Conservation (phyloP, 108 stramenopile genomes). For the Cylindrotheca fusiformis region DNA sequence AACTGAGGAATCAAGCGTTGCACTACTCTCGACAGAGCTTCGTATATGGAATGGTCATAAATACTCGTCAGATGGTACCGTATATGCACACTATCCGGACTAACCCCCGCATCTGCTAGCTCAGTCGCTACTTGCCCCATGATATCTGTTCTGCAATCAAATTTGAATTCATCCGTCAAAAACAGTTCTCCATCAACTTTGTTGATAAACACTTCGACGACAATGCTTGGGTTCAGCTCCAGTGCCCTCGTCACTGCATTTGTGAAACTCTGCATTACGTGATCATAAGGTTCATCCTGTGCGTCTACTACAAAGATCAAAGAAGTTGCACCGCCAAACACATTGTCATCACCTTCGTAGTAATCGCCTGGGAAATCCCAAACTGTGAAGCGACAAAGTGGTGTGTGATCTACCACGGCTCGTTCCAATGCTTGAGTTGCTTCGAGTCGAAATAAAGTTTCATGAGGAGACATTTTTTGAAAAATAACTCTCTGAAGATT, state of each 20-base stretch:
- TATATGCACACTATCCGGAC: slow-evolving; percentile 71
- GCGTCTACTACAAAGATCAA: slow-evolving; percentile 88
- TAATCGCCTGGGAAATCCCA: slow-evolving; percentile 98
- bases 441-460: slow-evolving; percentile 96
- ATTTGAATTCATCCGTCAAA: slow-evolving; percentile 95
- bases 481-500: slow-evolving; percentile 90
- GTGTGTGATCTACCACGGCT: slow-evolving; percentile 90
- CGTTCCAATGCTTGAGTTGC: slow-evolving; percentile 73
- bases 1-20: slow-evolving; percentile 93
- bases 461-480: slow-evolving; percentile 99
- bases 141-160: slow-evolving; percentile 93
- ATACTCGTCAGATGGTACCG: slow-evolving; percentile 94
- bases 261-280: slow-evolving; percentile 82
- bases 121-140: slow-evolving; percentile 87
- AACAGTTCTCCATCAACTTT: slow-evolving; percentile 99
- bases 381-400: slow-evolving; percentile 93
- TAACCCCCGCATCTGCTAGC: slow-evolving; percentile 78
- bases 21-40: slow-evolving; percentile 90
- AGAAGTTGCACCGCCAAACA: slow-evolving; percentile 50
- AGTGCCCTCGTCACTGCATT: slow-evolving; percentile 87
- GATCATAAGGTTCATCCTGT: slow-evolving; percentile 91
- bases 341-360: slow-evolving; percentile 77
- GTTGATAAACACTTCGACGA: slow-evolving; percentile 97
- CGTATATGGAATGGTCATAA: slow-evolving; percentile 98
- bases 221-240: slow-evolving; percentile 83